These are phyloP conservation scores for Colletotrichum theobromicola DNA, from an alignment of 2,329 filamentous ascomycete genomes.

Conservation along the genomic window DNA sequence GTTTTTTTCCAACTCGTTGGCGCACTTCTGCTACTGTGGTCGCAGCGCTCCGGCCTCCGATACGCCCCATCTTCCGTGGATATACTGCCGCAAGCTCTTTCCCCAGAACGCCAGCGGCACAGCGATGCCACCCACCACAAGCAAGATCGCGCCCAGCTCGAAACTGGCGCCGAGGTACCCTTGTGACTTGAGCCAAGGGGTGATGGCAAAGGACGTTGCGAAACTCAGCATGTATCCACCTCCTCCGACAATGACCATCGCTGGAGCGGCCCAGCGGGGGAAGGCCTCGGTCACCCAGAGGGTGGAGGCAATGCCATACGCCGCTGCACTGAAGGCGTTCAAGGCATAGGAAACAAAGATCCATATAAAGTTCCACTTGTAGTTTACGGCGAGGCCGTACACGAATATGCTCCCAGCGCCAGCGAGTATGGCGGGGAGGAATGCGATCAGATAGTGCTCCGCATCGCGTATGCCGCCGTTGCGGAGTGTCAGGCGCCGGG, in stretches of 20 bases:
- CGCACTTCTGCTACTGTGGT: constrained; percentile 23
- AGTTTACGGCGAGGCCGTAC: constrained; percentile 24
- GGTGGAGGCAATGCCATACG: constrained; percentile 25
- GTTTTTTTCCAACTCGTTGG: not conserved
- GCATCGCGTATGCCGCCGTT: constrained; percentile 29
- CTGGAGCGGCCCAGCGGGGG: constrained; percentile 29
- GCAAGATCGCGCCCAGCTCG: constrained; percentile 21
- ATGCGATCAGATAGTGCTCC: constrained; percentile 29
- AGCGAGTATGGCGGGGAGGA: constrained; percentile 25
- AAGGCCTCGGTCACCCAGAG: constrained; percentile 31
- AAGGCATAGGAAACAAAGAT: constrained; percentile 16
- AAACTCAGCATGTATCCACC: constrained; percentile 18
- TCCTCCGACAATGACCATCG: constrained; percentile 17
- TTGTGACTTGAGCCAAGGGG: constrained; percentile 15
- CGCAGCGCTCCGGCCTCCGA: constrained; percentile 28
- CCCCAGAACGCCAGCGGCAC: constrained; percentile 31
- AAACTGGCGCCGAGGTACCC: constrained; percentile 14
- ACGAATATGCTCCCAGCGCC: constrained; percentile 23
- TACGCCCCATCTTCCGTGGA: constrained; percentile 25
- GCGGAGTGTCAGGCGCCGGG: constrained; percentile 25
- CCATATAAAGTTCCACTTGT: constrained; percentile 19
- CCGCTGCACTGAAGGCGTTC: constrained; percentile 26
- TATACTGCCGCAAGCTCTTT: constrained; percentile 28
- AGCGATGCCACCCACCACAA: constrained; percentile 26
- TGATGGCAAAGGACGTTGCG: not conserved